Evolutionary conservation across 1,284 basidiomycete genomes (phyloP), one percentile per base, ranked within the genome.

Genomic region (Trametes sp.): DNA sequence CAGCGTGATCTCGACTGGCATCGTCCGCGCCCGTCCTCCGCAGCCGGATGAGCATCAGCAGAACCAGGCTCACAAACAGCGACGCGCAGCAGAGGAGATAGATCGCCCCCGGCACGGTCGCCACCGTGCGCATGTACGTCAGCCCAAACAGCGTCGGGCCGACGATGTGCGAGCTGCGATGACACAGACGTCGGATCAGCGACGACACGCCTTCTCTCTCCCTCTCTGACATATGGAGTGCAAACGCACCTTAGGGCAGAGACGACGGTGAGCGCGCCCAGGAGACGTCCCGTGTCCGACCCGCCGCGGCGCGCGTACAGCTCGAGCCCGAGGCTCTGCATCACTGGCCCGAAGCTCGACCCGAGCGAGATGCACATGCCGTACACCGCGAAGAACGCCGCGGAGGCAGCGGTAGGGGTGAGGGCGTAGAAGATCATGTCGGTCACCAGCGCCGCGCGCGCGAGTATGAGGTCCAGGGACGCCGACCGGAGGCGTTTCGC

Each of bases 231-330:
- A 36, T 21, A 29, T 59, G 23, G n/a, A 23, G 45, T 70, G 61
- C 33, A 59, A 38, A 72, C 83, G 35, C 62, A 88, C 89, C 82
- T 79, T n/a, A 92, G 70, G 2, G 87, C 82, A 57, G 88, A 84
- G 3, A 92, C 68, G n/a, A 93, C 87, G 52, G 85, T 86, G 58
- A 93, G 68, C 1, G 84, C 87, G 8, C 90, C 91, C 69, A 92
- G 90, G 8, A 93, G 76, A 54, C 78, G 78, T 0, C 88, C 90
- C 2, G 78, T 74, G 67, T 89, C 87, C 5, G 66, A 75, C 3
- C 81, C 80, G 0, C 78, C 81, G n/a, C 76, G 74, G n/a, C 76
- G 74, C 23, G 76, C 74, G 67, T 87, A 87, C 45, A 91, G 72
- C 23, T 87, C 84, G 21, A 93, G 72, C 0, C 88, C 84, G 35